Conservation (phyloP, 2,329 filamentous ascomycete species). For the Ophiostoma angusticollis region DNA sequence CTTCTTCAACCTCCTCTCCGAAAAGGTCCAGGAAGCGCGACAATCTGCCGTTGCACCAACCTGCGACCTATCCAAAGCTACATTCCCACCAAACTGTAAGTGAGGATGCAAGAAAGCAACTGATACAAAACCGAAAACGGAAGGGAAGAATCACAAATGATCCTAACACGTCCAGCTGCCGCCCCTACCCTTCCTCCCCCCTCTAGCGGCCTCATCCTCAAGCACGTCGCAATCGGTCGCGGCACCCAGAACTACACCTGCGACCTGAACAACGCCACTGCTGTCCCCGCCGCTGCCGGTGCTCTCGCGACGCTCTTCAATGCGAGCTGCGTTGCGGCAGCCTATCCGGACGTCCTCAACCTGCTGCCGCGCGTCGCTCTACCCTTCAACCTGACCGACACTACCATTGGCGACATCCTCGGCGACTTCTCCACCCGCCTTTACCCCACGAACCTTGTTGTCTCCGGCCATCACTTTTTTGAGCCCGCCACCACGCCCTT, state of each 20-base stretch:
- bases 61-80: constrained; percentile 42
- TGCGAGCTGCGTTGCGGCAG: constrained; percentile 63
- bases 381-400: constrained; percentile 43
- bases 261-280: constrained; percentile 43
- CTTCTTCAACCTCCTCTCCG: constrained; percentile 48
- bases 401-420: constrained; percentile 14
- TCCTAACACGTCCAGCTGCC: constrained; percentile 3
- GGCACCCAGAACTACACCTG: constrained; percentile 95
- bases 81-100: constrained; percentile 33
- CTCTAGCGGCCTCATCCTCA: constrained; percentile 46
- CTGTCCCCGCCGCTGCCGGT: constrained; percentile 52
- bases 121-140: too few relatives aligned
- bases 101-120: too few relatives aligned
- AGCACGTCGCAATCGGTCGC: constrained; percentile 73
- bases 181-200: constrained; percentile 32
- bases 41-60: constrained; percentile 27
- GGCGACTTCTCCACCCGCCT: constrained; percentile 23
- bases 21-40: constrained; percentile 38
- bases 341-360: constrained; percentile 53
- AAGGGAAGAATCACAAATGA: too few relatives aligned
- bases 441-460: constrained; percentile 45
- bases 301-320: constrained; percentile 82
- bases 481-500: constrained; percentile 51
- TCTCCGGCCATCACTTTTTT: constrained; percentile 78
- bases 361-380: constrained; percentile 56